Evolutionary conservation across 148 eudicot genomes (phyloP).

Genomic region (Polygonum aviculare): DNA sequence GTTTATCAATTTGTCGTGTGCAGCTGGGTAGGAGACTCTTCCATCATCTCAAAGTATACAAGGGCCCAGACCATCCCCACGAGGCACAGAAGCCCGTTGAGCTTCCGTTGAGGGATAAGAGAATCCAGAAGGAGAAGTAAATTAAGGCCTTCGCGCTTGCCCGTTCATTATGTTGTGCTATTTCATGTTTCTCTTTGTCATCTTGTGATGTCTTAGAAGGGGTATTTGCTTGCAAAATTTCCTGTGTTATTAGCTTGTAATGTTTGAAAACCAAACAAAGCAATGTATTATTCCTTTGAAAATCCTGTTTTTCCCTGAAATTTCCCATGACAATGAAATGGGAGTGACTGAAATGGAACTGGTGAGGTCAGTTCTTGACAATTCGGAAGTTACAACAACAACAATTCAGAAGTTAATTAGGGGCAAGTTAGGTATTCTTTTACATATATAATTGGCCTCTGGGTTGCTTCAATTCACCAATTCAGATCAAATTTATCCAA

Average conservation of each 20-base stretch:
- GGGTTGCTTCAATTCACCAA: too few relatives aligned
- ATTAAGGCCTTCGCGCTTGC: not conserved
- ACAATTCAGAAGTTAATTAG: too few relatives aligned
- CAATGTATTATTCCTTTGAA: not conserved
- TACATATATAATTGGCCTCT: too few relatives aligned
- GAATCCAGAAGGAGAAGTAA: slow-evolving; percentile 53
- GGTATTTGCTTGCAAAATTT: not conserved
- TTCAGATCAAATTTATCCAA: too few relatives aligned
- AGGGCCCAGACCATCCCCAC: slow-evolving; percentile 83
- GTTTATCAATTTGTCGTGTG: not conserved
- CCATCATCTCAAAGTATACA: slow-evolving; percentile 90
- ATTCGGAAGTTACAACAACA: too few relatives aligned
- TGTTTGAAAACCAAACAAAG: not conserved
- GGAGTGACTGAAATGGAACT: too few relatives aligned
- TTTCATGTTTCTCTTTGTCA: not conserved
- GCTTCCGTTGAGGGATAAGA: slow-evolving; percentile 78
- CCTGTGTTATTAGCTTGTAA: not conserved
- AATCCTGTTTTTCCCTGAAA: too few relatives aligned
- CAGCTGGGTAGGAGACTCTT: slow-evolving; percentile 88
- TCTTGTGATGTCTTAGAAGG: not conserved
- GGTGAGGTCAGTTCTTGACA: too few relatives aligned
- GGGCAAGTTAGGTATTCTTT: too few relatives aligned
- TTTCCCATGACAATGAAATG: too few relatives aligned
- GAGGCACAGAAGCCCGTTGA: slow-evolving; percentile 76
- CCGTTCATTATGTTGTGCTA: not conserved